These are phyloP conservation scores for Elongisporangium anandrum DNA, from an alignment of 352 stramenopile genomes.

Conservation along the genomic window DNA sequence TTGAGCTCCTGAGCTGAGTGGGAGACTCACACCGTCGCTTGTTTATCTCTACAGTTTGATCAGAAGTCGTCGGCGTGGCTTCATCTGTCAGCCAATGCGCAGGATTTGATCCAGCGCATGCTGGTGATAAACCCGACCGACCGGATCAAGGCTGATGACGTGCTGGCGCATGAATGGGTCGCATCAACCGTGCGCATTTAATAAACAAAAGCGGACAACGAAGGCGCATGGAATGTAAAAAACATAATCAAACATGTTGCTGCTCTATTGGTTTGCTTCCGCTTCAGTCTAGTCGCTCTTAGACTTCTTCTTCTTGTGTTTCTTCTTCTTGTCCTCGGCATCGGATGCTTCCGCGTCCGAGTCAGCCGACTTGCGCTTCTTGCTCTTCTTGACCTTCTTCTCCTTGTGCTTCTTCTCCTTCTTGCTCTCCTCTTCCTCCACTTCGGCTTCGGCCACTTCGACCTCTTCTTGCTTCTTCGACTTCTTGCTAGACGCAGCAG, in stretches of 20 bases:
- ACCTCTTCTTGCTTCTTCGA: neutral
- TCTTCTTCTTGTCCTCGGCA: neutral
- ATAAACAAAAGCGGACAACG: slow-evolving; percentile 18
- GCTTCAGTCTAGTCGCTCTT: neutral
- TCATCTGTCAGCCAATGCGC: slow-evolving; percentile 34
- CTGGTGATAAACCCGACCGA: slow-evolving; percentile 33
- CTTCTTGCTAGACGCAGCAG: slow-evolving; percentile 3
- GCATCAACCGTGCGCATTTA: slow-evolving; percentile 8
- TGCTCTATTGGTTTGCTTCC: neutral
- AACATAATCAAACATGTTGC: neutral
- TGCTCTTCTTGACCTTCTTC: slow-evolving; percentile 8
- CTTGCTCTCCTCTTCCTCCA: neutral
- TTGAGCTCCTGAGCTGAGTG: slow-evolving; percentile 8
- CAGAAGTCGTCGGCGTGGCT: slow-evolving; percentile 24
- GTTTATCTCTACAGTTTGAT: slow-evolving; percentile 17
- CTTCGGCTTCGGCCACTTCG: neutral
- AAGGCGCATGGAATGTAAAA: neutral
- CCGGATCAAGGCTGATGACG: slow-evolving; percentile 35
- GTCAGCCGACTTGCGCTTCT: slow-evolving; percentile 9
- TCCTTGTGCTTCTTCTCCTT: slow-evolving; percentile 3
- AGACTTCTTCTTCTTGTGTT: slow-evolving; percentile 15
- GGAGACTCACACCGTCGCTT: neutral
- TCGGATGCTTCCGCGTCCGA: slow-evolving; percentile 6
- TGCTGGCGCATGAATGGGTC: slow-evolving; percentile 56
- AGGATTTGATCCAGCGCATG: slow-evolving; percentile 35